phyloP scores from a whole-genome alignment of 2,329 filamentous ascomycete species.

The Taxawa tesnikishii region DNA sequence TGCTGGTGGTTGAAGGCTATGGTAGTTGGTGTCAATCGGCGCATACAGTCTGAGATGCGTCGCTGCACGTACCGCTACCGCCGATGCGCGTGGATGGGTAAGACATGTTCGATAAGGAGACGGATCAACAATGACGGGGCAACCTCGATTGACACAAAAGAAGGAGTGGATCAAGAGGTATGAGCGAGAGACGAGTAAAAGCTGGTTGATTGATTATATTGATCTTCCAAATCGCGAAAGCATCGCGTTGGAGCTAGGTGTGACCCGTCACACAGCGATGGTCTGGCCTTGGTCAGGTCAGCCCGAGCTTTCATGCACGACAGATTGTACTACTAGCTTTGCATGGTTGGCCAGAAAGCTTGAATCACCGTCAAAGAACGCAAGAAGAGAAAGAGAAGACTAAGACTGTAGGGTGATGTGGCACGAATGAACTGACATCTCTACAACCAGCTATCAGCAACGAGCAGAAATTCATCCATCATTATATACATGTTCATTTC shows the following conservation, averaged over 20 bases:
- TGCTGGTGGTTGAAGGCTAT: constrained; percentile 65
- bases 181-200: constrained; percentile 9
- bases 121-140: neutral
- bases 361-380: too few relatives aligned
- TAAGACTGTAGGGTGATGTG: too few relatives aligned
- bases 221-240: constrained; percentile 1
- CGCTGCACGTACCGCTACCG: constrained; percentile 9
- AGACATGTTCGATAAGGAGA: constrained; percentile 9
- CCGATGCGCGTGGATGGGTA: constrained; percentile 10
- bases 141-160: neutral
- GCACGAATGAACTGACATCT: too few relatives aligned
- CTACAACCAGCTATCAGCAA: too few relatives aligned
- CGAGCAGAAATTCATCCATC: too few relatives aligned
- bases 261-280: neutral
- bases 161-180: constrained; percentile 1
- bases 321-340: too few relatives aligned
- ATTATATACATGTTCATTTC: too few relatives aligned
- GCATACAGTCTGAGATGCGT: neutral
- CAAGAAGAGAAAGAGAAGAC: too few relatives aligned
- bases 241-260: constrained; percentile 1
- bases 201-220: too few relatives aligned
- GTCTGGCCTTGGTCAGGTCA: too few relatives aligned
- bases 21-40: constrained; percentile 5
- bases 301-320: too few relatives aligned
- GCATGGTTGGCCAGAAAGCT: too few relatives aligned